Evolutionary conservation across 1,284 basidiomycete genomes (phyloP), one percentile per base, ranked within the genome.

Genomic region (Thelephora terrestris): DNA sequence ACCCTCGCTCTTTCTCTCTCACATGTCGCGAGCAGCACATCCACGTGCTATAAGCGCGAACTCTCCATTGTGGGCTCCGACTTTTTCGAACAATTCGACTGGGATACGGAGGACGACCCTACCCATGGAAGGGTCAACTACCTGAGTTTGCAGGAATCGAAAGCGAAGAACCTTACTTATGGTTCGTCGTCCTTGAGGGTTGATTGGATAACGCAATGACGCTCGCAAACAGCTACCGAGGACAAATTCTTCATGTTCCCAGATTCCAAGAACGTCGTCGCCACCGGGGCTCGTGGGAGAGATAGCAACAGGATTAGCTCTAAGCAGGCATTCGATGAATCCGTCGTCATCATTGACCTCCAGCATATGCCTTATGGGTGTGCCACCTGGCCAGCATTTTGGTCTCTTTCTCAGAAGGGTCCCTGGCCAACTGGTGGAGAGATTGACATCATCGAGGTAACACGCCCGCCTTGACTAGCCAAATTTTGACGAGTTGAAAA

Each of bases 311-410:
- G 77, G 34, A 76, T 80, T 45, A 57, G 56, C 7, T 78, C 76
- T 4, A 56, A 66, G 25, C 53, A 53, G 4, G 62, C 68, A 1
- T 78, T 70, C 52, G 58, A 57, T 17, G 73, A 78, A 18, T 65
- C 70, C 6, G 50, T 79, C 23, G 55, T 71, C 20, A 64, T 80
- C 7, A 63, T 79, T 25, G 74, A 79, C 53, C 51, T 79, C 25
- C 49, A 57, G 39, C 78, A 79, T 57, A 79, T 79, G 74, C 78
- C 78, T 0, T 57, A 64, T 45, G 76, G 76, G 2, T 78, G 75
- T 49, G 64, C 58, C 5, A 76, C 75, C 12, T 83, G 81, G 81
- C 81, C 81, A 6, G 80, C 80, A 9, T 82, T 74, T 57, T 85
- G 81, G 81, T 77, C 78, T 24, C 55, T 75, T 29, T 78, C 74